A percentile compares a stretch with the other conserved stretches of the same genome.
These are phyloP conservation scores for Pseudonitzschia pungens DNA, from an alignment of 108 stramenopile genomes.

Conservation along the genomic window DNA sequence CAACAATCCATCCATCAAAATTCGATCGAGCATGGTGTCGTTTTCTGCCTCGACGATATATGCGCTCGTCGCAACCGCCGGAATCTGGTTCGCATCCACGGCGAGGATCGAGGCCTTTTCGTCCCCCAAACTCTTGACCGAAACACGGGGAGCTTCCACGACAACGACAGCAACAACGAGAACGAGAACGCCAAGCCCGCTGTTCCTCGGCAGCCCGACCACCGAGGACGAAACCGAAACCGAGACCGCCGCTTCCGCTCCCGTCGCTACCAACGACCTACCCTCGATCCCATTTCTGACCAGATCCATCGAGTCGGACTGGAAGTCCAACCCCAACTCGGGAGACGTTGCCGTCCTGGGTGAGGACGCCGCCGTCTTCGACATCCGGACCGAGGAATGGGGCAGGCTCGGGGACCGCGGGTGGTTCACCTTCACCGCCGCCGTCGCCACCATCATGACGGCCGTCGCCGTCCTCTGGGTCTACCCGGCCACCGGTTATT, in stretches of 20 bases:
- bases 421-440: constrained; percentile 78
- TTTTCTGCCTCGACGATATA: neutral
- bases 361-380: constrained; percentile 70
- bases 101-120: neutral
- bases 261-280: constrained; percentile 13
- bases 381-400: constrained; percentile 61
- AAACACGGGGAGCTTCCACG: no score
- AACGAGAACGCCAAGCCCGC: neutral
- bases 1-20: neutral
- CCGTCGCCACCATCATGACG: constrained; percentile 68
- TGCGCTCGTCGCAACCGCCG: neutral
- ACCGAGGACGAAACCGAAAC: neutral
- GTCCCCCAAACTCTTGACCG: neutral
- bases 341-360: constrained; percentile 56
- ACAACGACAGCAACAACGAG: no score
- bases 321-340: constrained; percentile 22
- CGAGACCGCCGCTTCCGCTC: neutral
- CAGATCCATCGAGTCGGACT: constrained; percentile 52
- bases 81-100: neutral
- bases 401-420: constrained; percentile 55
- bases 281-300: constrained; percentile 53
- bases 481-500: constrained; percentile 58
- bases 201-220: neutral
- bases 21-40: neutral
- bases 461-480: constrained; percentile 78